Percentiles rank a stretch among this genome's conserved stretches.
Conservation (phyloP, 805 yeast species). For the Candida ponderosae region DNA sequence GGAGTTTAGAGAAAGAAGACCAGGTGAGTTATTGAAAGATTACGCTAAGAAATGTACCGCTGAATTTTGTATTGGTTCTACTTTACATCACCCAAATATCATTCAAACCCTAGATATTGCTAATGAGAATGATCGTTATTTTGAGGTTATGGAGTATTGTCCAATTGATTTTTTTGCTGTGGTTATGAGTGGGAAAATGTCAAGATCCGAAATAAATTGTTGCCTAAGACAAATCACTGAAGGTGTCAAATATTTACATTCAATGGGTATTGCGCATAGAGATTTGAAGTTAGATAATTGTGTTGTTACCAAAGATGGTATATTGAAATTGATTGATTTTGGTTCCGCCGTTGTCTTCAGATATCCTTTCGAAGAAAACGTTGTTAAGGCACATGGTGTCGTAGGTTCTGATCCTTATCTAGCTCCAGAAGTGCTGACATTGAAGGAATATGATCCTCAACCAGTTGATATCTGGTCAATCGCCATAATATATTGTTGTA, state of each 20-base stretch:
- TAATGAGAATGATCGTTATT: constrained; percentile 53
- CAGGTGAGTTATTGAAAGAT: constrained; percentile 64
- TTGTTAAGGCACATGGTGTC: constrained; percentile 61
- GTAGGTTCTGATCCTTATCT: constrained; percentile 84
- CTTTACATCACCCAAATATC: constrained; percentile 74
- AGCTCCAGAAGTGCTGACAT: constrained; percentile 70
- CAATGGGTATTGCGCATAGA: constrained; percentile 75
- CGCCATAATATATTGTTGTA: constrained; percentile 80
- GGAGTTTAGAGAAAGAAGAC: constrained; percentile 67
- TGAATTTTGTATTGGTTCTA: constrained; percentile 82
- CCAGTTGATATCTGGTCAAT: constrained; percentile 80
- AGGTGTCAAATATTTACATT: constrained; percentile 69
- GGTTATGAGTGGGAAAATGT: constrained; percentile 80
- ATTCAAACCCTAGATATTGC: constrained; percentile 69
- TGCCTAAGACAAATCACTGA: constrained; percentile 66
- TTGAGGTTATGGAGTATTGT: constrained; percentile 80
- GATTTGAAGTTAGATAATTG: constrained; percentile 81
- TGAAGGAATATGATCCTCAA: constrained; percentile 61
- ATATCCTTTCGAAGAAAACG: constrained; percentile 59
- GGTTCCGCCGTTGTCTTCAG: constrained; percentile 80
- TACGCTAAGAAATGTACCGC: constrained; percentile 84
- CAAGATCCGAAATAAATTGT: constrained; percentile 75
- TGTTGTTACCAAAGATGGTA: constrained; percentile 67
- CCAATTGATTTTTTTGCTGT: constrained; percentile 81
- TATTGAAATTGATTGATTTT: constrained; percentile 72